Conservation (phyloP, 2,329 filamentous ascomycete genomes). For the Colletotrichum caudatum region DNA sequence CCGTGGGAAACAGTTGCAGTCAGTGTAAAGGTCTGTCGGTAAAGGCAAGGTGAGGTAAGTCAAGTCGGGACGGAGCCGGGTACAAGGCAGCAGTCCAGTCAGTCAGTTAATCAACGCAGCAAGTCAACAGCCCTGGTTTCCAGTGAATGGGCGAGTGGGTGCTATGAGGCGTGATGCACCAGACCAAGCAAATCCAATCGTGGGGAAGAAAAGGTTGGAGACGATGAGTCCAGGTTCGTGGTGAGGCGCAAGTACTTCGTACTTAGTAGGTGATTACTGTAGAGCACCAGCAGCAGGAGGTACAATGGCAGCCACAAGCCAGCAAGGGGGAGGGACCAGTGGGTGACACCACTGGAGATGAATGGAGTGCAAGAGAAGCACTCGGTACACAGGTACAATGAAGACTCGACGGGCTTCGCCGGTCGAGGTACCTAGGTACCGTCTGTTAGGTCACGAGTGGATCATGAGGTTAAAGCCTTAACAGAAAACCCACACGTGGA, state of each 20-base stretch:
- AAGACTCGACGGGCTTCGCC: constrained; percentile 1
- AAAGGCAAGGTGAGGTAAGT: constrained; percentile 18
- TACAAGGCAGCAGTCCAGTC: constrained; percentile 7
- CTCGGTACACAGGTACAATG: background rate
- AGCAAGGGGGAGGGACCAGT: background rate
- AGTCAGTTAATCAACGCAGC: background rate
- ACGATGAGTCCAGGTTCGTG: background rate
- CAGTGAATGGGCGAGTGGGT: background rate
- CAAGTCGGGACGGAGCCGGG: background rate
- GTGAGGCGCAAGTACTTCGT: constrained; percentile 23
- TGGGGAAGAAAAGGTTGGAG: constrained; percentile 27
- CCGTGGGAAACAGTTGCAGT: constrained; percentile 9
- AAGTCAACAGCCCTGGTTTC: background rate
- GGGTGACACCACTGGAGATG: constrained; percentile 2
- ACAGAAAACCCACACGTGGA: constrained; percentile 11
- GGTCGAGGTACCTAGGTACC: background rate
- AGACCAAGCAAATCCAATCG: constrained; percentile 19
- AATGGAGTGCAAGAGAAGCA: constrained; percentile 26
- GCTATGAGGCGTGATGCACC: constrained; percentile 3
- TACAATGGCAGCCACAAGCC: constrained; percentile 12
- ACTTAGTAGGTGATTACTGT: background rate
- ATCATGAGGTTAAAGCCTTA: background rate
- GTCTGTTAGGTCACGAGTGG: background rate
- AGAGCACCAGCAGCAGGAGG: constrained; percentile 6
- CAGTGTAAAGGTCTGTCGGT: background rate